phyloP scores from a whole-genome alignment of 148 eudicot species.

The Nepenthes gracilis region DNA sequence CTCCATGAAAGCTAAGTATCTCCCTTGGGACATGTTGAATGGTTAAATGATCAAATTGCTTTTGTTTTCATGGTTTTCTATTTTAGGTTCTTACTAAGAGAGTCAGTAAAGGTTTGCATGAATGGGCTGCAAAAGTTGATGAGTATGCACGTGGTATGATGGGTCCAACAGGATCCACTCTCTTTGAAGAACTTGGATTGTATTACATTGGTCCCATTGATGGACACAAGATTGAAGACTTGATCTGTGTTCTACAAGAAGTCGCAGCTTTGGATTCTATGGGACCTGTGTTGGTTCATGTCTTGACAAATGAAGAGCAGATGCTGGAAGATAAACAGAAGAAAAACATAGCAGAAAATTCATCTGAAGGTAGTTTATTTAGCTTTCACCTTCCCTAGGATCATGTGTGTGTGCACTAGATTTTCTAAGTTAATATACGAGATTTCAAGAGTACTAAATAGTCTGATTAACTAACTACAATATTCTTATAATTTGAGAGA shows the following conservation, averaged over 20 bases:
- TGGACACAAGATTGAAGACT: constrained; percentile 80
- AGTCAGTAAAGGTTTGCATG: constrained; percentile 64
- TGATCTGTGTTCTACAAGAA: constrained; percentile 67
- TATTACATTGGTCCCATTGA: constrained; percentile 94
- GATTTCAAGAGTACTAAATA: too few species aligned
- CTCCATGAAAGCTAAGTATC: too few species aligned
- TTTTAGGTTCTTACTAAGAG: constrained; percentile 65
- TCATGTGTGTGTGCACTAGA: too few species aligned
- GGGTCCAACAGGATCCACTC: constrained; percentile 86
- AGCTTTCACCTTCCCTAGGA: background rate
- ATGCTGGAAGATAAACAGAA: constrained; percentile 15
- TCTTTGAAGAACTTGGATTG: constrained; percentile 88
- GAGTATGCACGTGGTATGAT: constrained; percentile 88
- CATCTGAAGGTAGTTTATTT: constrained; percentile 25
- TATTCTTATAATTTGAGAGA: too few species aligned
- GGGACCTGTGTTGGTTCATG: constrained; percentile 90
- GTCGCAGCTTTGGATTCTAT: constrained; percentile 84
- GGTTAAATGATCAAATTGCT: background rate
- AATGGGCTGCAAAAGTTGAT: constrained; percentile 96
- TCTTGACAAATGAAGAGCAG: constrained; percentile 53
- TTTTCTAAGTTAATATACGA: too few species aligned
- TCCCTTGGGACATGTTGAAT: background rate
- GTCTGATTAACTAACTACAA: too few species aligned
- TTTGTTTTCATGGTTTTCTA: background rate
- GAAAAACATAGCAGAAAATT: constrained; percentile 11